phyloP scores from a whole-genome alignment of 2,329 filamentous ascomycete species.

The Ophiosphaerella korrae region DNA sequence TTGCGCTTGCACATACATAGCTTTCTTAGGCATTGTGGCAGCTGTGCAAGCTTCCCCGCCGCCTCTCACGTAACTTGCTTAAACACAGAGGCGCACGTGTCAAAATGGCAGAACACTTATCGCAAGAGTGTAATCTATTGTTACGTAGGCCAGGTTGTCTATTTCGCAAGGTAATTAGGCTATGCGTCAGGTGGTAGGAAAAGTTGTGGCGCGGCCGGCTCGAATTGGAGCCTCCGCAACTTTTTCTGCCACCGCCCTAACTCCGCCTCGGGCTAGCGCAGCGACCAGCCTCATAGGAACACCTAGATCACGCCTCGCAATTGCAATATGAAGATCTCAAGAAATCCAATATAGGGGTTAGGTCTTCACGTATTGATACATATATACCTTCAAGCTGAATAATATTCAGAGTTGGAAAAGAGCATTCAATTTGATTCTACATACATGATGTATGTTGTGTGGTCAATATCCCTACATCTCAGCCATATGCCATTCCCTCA shows the following conservation, averaged over 20 bases:
- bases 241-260: constrained; percentile 9
- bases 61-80: constrained; percentile 13
- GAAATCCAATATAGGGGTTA: too few species aligned
- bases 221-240: constrained; percentile 1
- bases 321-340: too few species aligned
- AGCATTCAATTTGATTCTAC: background rate
- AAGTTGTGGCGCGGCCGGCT: background rate
- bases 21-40: constrained; percentile 47
- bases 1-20: constrained; percentile 33
- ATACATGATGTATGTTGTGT: background rate
- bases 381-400: too few species aligned
- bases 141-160: background rate
- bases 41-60: constrained; percentile 40
- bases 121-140: background rate
- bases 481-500: background rate
- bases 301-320: background rate
- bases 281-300: background rate
- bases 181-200: background rate
- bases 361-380: too few species aligned
- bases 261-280: background rate
- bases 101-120: background rate
- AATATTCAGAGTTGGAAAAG: too few species aligned
- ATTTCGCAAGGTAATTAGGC: background rate
- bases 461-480: background rate
- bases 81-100: background rate